Conservation (phyloP, 2,329 filamentous ascomycete species). For the Cordyceps pruinosa region DNA sequence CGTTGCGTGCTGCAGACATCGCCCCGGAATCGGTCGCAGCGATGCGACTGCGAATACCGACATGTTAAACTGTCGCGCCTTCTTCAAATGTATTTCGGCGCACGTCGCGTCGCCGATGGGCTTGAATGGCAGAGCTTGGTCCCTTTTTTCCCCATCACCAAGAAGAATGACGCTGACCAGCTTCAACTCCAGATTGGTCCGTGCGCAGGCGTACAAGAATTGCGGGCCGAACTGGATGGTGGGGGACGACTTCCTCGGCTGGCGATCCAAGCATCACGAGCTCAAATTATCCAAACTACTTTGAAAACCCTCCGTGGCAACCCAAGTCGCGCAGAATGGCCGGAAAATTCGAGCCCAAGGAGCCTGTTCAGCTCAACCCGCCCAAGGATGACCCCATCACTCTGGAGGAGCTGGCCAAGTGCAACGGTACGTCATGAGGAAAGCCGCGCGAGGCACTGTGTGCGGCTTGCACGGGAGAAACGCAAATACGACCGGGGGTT, state of each 20-base stretch:
- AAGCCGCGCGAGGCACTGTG: neutral
- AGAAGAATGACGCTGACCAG: constrained; percentile 7
- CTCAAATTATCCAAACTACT: constrained; percentile 6
- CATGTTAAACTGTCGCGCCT: constrained; percentile 20
- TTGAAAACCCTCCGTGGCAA: neutral
- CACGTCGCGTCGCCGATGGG: neutral
- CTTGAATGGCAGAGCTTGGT: neutral
- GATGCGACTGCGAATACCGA: constrained; percentile 28
- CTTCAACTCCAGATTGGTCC: neutral
- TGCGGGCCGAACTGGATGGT: constrained; percentile 9
- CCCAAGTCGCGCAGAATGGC: constrained; percentile 36
- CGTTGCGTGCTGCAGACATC: constrained; percentile 23
- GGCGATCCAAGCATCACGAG: neutral
- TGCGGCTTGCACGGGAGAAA: neutral
- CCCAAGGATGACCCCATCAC: constrained; percentile 86
- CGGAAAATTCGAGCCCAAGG: constrained; percentile 72
- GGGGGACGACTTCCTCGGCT: constrained; percentile 9
- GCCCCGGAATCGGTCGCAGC: constrained; percentile 25
- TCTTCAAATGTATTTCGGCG: neutral
- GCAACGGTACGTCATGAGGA: constrained; percentile 59
- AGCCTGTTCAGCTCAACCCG: constrained; percentile 65
- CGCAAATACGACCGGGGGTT: neutral
- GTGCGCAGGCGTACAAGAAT: constrained; percentile 1
- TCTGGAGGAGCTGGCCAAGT: constrained; percentile 69
- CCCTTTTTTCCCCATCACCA: neutral